Evolutionary conservation across 2,329 filamentous ascomycete genomes (phyloP).

Genomic region (Pyrenochaeta sp.): DNA sequence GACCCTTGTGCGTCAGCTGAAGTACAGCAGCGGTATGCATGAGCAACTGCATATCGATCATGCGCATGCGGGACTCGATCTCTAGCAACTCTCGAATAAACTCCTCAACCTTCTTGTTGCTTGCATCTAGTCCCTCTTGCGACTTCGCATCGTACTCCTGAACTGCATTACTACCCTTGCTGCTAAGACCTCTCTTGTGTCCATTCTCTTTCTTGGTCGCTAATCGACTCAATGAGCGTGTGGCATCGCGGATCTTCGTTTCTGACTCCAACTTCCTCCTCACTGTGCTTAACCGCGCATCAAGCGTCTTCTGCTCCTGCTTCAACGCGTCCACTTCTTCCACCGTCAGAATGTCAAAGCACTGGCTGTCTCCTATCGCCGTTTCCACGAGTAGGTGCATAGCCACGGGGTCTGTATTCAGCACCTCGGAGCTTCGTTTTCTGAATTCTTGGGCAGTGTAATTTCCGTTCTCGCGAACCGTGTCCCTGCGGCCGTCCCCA

Average conservation of each 20-base stretch:
- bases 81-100: constrained; percentile 81
- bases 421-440: constrained; percentile 40
- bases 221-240: constrained; percentile 82
- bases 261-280: constrained; percentile 87
- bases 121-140: constrained; percentile 76
- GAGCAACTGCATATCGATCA: constrained; percentile 77
- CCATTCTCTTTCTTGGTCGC: constrained; percentile 67
- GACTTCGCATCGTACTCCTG: constrained; percentile 56
- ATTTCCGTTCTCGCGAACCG: constrained; percentile 34
- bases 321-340: constrained; percentile 93
- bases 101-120: constrained; percentile 84
- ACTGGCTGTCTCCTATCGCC: constrained; percentile 85
- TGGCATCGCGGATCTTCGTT: constrained; percentile 92
- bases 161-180: constrained; percentile 53
- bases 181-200: constrained; percentile 61
- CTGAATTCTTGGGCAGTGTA: constrained; percentile 40
- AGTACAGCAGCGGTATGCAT: constrained; percentile 93
- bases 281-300: constrained; percentile 80
- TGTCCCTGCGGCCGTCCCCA: constrained; percentile 39
- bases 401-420: constrained; percentile 69
- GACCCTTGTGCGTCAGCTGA: constrained; percentile 83
- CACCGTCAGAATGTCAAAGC: constrained; percentile 85
- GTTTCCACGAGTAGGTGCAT: constrained; percentile 94
- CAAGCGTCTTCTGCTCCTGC: constrained; percentile 78
- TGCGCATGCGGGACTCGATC: constrained; percentile 78